Conservation (phyloP, 768 basidiomycete genomes). For the Podaxis pistillaris region DNA sequence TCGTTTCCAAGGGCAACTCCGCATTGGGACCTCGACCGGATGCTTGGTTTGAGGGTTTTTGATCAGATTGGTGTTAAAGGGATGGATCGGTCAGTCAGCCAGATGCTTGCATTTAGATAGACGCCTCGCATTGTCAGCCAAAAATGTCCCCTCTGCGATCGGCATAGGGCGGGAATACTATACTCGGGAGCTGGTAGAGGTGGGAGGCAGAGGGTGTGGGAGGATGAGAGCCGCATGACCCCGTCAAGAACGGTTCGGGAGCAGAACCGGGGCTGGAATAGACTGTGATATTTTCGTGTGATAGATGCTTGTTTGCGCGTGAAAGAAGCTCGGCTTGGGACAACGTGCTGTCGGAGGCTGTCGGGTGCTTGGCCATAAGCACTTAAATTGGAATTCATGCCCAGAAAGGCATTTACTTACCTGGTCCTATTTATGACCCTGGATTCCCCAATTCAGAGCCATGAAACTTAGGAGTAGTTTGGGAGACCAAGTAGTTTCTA, state of each 20-base stretch:
- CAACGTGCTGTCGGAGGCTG: neutral
- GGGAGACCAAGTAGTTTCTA: too few relatives aligned
- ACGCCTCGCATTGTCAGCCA: neutral
- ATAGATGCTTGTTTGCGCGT: neutral
- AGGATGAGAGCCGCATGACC: neutral
- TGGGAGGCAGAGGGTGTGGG: neutral
- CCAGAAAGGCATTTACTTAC: too few relatives aligned
- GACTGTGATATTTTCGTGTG: neutral
- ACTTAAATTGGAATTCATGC: too few relatives aligned
- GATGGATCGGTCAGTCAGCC: neutral
- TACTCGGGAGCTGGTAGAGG: neutral
- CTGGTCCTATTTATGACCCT: too few relatives aligned
- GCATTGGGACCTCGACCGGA: neutral
- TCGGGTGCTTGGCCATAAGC: too few relatives aligned
- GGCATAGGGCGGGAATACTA: neutral
- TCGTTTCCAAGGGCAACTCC: conserved; percentile 10
- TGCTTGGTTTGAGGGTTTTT: neutral
- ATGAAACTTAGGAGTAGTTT: too few relatives aligned
- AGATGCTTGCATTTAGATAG: neutral
- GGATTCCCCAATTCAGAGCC: too few relatives aligned
- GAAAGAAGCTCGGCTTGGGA: neutral
- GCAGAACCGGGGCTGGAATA: neutral
- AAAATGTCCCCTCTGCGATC: neutral
- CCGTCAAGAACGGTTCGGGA: neutral
- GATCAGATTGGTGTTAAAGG: neutral